Conservation (phyloP, 192 early-diverging fungal species). For the Phycomyces blakesleeanus region DNA sequence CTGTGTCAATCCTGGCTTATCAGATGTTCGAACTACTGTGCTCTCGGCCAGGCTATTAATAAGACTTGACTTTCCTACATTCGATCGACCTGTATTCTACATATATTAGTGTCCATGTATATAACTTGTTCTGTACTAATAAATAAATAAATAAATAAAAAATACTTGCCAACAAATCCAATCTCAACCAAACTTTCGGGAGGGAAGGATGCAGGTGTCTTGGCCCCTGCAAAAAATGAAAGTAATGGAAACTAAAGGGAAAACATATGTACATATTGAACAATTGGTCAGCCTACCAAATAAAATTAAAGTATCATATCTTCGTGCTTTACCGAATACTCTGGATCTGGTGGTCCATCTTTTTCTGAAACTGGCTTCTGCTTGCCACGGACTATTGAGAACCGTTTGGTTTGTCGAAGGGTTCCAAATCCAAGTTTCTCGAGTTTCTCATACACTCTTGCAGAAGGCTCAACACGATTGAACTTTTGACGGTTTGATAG, state of each 20-base stretch:
- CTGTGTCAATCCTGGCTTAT: slow-evolving; percentile 74
- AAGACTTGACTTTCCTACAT: slow-evolving; percentile 79
- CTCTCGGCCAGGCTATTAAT: slow-evolving; percentile 64
- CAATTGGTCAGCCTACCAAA: background rate
- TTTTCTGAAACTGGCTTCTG: slow-evolving; percentile 3
- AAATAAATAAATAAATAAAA: background rate
- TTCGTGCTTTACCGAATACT: slow-evolving; percentile 16
- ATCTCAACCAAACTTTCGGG: slow-evolving; percentile 29
- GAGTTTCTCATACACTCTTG: slow-evolving; percentile 21
- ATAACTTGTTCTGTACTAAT: background rate
- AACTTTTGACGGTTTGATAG: slow-evolving; percentile 41
- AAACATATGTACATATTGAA: no score
- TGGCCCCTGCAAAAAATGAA: slow-evolving; percentile 43
- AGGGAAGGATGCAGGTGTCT: slow-evolving; percentile 37
- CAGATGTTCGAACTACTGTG: slow-evolving; percentile 58
- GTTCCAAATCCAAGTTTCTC: slow-evolving; percentile 34
- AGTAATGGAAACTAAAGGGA: slow-evolving; percentile 34
- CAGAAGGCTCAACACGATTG: slow-evolving; percentile 24
- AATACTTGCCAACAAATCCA: slow-evolving; percentile 40
- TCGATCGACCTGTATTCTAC: slow-evolving; percentile 58
- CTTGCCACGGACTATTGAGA: slow-evolving; percentile 6
- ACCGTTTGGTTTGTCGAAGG: slow-evolving; percentile 32
- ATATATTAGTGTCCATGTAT: background rate
- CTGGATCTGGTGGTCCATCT: slow-evolving; percentile 14
- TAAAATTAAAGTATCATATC: background rate